These are phyloP conservation scores for Candida rishiriensis DNA, from an alignment of 805 yeast genomes.

Conservation along the genomic window DNA sequence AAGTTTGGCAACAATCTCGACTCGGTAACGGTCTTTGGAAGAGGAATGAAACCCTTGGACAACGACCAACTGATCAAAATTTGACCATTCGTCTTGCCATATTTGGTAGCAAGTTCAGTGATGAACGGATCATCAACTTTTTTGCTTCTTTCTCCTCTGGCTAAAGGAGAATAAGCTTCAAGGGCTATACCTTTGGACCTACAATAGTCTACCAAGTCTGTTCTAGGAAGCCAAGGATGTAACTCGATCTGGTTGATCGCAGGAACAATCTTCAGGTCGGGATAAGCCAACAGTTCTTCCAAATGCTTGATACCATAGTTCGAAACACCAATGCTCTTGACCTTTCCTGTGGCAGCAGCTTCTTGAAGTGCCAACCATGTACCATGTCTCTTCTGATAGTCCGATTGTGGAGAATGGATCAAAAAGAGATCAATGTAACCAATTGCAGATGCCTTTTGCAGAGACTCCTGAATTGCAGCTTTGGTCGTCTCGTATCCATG, in stretches of 20 bases:
- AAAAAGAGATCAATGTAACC: constrained; percentile 51
- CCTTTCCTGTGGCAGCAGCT: constrained; percentile 44
- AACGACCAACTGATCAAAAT: constrained; percentile 65
- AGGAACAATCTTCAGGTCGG: constrained; percentile 39
- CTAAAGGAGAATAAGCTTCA: constrained; percentile 65
- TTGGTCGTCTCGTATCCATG: constrained; percentile 37
- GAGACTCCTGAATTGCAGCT: constrained; percentile 37
- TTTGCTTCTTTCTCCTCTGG: constrained; percentile 36
- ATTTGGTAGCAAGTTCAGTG: constrained; percentile 42
- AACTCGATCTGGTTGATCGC: constrained; percentile 48
- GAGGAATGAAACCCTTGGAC: constrained; percentile 50
- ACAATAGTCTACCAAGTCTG: constrained; percentile 41
- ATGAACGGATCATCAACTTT: constrained; percentile 42
- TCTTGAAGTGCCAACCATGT: constrained; percentile 56
- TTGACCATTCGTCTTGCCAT: constrained; percentile 48
- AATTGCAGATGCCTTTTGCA: constrained; percentile 38
- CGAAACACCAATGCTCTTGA: constrained; percentile 58
- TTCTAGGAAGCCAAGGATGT: constrained; percentile 46
- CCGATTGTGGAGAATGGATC: constrained; percentile 50
- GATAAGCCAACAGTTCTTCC: constrained; percentile 46
- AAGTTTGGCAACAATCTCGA: constrained; percentile 39
- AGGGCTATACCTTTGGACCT: constrained; percentile 40
- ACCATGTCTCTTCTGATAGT: constrained; percentile 38
- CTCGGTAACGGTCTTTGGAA: constrained; percentile 33
- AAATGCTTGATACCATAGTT: constrained; percentile 57